Percentiles rank a stretch among this genome's conserved stretches.
phyloP scores from a whole-genome alignment of 2,329 filamentous ascomycete species.

The Alternaria alternata region DNA sequence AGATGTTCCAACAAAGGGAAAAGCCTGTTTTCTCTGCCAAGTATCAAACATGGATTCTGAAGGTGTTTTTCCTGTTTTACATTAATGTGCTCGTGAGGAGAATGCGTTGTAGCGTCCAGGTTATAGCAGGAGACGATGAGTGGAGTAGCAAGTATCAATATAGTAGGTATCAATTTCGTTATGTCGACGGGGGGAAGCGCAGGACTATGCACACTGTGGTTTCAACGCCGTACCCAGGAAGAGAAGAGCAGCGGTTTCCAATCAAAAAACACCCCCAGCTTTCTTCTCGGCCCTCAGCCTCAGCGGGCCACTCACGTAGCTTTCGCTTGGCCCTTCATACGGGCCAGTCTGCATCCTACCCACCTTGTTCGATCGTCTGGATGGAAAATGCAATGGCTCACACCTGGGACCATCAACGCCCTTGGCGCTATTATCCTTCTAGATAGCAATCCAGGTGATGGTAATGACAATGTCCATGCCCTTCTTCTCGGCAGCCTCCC shows the following conservation, averaged over 20 bases:
- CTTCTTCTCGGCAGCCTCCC: slow-evolving; percentile 65
- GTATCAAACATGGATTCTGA: not conserved
- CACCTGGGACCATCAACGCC: not conserved
- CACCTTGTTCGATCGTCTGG: not conserved
- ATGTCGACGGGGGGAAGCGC: slow-evolving; percentile 11
- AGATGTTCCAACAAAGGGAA: not conserved
- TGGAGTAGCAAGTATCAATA: not conserved
- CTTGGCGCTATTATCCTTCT: slow-evolving; percentile 14
- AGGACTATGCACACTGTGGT: slow-evolving; percentile 12
- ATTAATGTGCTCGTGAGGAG: not conserved
- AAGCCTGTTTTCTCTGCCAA: not conserved
- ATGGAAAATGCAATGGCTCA: not conserved
- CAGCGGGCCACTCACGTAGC: slow-evolving; percentile 8
- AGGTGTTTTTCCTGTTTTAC: not conserved
- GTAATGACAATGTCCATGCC: slow-evolving; percentile 62
- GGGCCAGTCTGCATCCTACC: not conserved
- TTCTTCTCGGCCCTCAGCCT: slow-evolving; percentile 4
- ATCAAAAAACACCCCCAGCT: slow-evolving; percentile 4
- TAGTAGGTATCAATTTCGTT: slow-evolving; percentile 16
- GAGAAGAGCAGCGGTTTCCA: slow-evolving; percentile 10
- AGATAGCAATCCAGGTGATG: slow-evolving; percentile 74
- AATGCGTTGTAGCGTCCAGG: not conserved
- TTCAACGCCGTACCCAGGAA: slow-evolving; percentile 19
- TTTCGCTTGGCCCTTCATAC: slow-evolving; percentile 6
- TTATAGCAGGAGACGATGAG: not conserved